A percentile compares a stretch with the other conserved stretches of the same genome.
Conservation (phyloP, 2,329 filamentous ascomycete genomes). For the Didymella lethalis region DNA sequence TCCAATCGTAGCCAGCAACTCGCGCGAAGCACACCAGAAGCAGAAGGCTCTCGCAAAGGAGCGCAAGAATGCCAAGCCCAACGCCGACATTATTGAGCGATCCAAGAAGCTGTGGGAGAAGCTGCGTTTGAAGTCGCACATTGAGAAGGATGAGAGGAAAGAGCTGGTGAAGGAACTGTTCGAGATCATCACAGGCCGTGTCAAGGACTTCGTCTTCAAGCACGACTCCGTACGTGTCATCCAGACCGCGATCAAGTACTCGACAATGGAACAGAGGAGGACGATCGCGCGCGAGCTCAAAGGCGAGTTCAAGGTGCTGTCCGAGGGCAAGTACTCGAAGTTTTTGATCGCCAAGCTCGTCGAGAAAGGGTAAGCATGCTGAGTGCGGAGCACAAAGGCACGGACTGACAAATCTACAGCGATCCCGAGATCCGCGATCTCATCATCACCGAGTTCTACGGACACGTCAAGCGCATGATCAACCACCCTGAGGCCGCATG, state of each 20-base stretch:
- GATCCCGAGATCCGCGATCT: slow-evolving; percentile 86
- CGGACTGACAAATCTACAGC: slow-evolving; percentile 50
- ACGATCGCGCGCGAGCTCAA: slow-evolving; percentile 87
- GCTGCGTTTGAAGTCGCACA: slow-evolving; percentile 89
- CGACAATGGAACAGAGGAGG: slow-evolving; percentile 81
- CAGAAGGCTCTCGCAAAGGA: slow-evolving; percentile 89
- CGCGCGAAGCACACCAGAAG: slow-evolving; percentile 87
- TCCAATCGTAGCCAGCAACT: slow-evolving; percentile 67
- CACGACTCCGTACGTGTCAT: slow-evolving; percentile 97
- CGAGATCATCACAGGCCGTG: slow-evolving; percentile 85
- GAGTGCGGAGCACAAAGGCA: neutral
- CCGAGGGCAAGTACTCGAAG: slow-evolving; percentile 96
- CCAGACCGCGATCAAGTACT: slow-evolving; percentile 96
- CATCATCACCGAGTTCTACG: slow-evolving; percentile 94
- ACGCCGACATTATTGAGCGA: slow-evolving; percentile 85
- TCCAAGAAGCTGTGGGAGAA: slow-evolving; percentile 98
- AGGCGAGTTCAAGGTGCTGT: slow-evolving; percentile 82
- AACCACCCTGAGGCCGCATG: slow-evolving; percentile 96
- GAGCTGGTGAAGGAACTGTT: slow-evolving; percentile 89
- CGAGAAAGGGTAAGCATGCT: slow-evolving; percentile 68
- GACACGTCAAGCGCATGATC: slow-evolving; percentile 89
- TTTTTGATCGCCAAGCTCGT: slow-evolving; percentile 96
- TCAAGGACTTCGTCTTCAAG: slow-evolving; percentile 97
- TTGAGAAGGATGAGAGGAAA: slow-evolving; percentile 86
- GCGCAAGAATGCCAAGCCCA: slow-evolving; percentile 89